phyloP scores from a whole-genome alignment of 2,329 filamentous ascomycete species.

The Phyllosticta ampelicida region DNA sequence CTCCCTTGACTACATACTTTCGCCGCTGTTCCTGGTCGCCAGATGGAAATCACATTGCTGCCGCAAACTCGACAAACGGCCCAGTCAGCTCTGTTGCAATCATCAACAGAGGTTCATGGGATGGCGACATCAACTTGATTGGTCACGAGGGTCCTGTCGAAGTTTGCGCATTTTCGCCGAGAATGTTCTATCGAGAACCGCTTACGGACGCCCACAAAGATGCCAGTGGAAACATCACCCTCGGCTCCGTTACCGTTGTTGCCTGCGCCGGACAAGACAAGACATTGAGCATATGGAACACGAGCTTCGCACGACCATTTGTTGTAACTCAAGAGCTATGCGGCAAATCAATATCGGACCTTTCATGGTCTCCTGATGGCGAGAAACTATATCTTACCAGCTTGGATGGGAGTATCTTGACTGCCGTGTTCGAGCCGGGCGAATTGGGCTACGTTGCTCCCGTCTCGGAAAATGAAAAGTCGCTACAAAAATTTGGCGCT shows the following conservation, averaged over 20 bases:
- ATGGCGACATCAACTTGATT: slow-evolving; percentile 93
- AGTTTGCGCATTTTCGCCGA: slow-evolving; percentile 92
- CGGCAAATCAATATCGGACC: slow-evolving; percentile 83
- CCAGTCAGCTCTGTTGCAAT: slow-evolving; percentile 96
- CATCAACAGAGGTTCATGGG: slow-evolving; percentile 84
- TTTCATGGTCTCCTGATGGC: slow-evolving; percentile 89
- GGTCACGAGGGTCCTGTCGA: slow-evolving; percentile 95
- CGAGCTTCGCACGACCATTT: slow-evolving; percentile 81
- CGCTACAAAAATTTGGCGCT: slow-evolving; percentile 83
- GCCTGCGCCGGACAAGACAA: slow-evolving; percentile 96
- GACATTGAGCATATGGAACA: slow-evolving; percentile 94
- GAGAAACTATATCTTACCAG: slow-evolving; percentile 77
- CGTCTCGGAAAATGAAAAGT: slow-evolving; percentile 81
- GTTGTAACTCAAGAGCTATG: slow-evolving; percentile 83
- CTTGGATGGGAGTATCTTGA: slow-evolving; percentile 79
- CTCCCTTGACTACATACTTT: slow-evolving; percentile 93
- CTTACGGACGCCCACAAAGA: slow-evolving; percentile 39
- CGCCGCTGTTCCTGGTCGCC: slow-evolving; percentile 95
- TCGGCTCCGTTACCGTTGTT: slow-evolving; percentile 72
- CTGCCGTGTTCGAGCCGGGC: slow-evolving; percentile 69
- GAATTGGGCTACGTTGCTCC: slow-evolving; percentile 85
- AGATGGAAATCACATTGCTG: slow-evolving; percentile 92
- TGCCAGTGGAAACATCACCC: slow-evolving; percentile 31
- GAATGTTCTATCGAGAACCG: slow-evolving; percentile 70
- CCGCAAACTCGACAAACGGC: slow-evolving; percentile 92